Percentiles rank a stretch among this genome's conserved stretches.
These are phyloP conservation scores for Pyronema omphalodes DNA, from an alignment of 495 filamentous ascomycete species.

Conservation along the genomic window DNA sequence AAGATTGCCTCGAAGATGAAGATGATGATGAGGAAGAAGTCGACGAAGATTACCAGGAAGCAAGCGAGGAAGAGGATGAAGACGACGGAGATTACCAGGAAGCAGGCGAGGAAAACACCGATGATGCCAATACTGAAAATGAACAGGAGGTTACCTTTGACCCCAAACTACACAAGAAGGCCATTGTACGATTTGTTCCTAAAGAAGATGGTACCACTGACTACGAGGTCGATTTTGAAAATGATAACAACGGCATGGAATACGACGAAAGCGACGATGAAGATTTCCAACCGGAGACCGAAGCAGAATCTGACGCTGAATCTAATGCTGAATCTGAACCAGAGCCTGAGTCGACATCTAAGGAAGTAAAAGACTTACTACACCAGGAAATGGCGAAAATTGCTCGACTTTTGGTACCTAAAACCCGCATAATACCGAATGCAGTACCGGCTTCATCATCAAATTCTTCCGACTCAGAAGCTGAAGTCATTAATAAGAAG, in stretches of 20 bases:
- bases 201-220: background rate
- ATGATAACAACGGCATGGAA: background rate
- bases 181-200: background rate
- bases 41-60: constrained; percentile 13
- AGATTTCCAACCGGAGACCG: background rate
- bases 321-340: background rate
- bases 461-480: background rate
- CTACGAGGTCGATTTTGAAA: constrained; percentile 2
- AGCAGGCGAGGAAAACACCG: constrained; percentile 20
- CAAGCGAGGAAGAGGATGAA: constrained; percentile 21
- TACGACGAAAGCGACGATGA: background rate
- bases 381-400: too few species aligned
- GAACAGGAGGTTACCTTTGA: background rate
- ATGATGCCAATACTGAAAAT: constrained; percentile 15
- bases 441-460: background rate
- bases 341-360: too few species aligned
- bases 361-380: too few species aligned
- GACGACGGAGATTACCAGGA: constrained; percentile 17
- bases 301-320: background rate
- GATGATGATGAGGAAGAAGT: constrained; percentile 24
- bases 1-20: constrained; percentile 16
- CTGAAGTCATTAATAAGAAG: background rate
- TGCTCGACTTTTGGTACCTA: too few species aligned
- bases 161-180: background rate
- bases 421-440: too few species aligned